Conservation (phyloP, 495 filamentous ascomycete genomes). For the Daldinia caldariorum region DNA sequence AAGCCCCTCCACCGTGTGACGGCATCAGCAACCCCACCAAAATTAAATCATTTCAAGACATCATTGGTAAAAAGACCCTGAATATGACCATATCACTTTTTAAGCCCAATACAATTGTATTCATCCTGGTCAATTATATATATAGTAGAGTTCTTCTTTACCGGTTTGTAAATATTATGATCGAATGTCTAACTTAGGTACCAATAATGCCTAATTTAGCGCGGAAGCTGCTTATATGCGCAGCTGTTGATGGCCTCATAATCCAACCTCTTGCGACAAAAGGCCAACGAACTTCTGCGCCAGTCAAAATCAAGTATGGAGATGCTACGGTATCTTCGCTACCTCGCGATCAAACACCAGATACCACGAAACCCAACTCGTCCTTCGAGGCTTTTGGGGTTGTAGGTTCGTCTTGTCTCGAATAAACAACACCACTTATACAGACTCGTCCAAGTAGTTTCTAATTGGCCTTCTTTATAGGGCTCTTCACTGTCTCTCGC, state of each 20-base stretch:
- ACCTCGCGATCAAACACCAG: constrained; percentile 49
- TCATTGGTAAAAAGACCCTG: constrained; percentile 9
- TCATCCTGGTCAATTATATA: neutral
- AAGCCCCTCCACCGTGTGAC: constrained; percentile 37
- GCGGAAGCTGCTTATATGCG: constrained; percentile 82
- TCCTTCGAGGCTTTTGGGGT: constrained; percentile 84
- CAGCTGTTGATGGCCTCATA: constrained; percentile 85
- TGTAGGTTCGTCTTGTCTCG: constrained; percentile 69
- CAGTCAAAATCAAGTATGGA: constrained; percentile 79
- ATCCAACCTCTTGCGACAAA: constrained; percentile 72
- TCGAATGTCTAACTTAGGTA: constrained; percentile 18
- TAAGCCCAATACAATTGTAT: constrained; percentile 12
- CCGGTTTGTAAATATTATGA: constrained; percentile 20
- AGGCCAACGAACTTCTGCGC: constrained; percentile 57
- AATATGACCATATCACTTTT: constrained; percentile 31
- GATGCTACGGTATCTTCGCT: constrained; percentile 62
- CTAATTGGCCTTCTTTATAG: constrained; percentile 53
- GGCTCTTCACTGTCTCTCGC: constrained; percentile 75
- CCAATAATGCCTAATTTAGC: constrained; percentile 74
- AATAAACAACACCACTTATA: neutral
- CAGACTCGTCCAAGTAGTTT: constrained; percentile 8
- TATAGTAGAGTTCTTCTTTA: neutral
- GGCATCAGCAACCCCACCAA: constrained; percentile 46
- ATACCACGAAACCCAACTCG: constrained; percentile 49
- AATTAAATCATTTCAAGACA: constrained; percentile 33